Percentiles rank a stretch among this genome's conserved stretches.
These are phyloP conservation scores for Zea luxurians DNA, from an alignment of 176 grass and related monocot species.

Conservation along the genomic window DNA sequence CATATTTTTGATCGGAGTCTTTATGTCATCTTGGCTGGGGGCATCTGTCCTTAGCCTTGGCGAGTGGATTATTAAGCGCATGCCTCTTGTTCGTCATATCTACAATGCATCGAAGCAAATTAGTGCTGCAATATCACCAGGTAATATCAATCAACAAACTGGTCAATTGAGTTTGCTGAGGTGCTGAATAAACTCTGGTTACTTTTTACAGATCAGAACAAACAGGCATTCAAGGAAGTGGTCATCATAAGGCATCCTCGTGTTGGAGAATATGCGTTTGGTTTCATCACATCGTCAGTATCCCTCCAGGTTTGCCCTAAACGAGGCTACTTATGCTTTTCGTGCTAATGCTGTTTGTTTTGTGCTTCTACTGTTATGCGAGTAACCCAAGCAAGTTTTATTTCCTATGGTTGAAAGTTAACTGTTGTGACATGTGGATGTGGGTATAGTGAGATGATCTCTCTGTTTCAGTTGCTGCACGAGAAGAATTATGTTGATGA, in stretches of 20 bases:
- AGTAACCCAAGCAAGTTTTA: background rate
- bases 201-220: constrained; percentile 82
- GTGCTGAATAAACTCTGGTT: constrained; percentile 21
- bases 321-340: background rate
- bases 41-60: constrained; percentile 92
- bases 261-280: constrained; percentile 95
- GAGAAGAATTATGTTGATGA: background rate
- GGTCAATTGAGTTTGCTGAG: background rate
- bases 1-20: constrained; percentile 87
- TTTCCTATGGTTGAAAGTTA: background rate
- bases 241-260: constrained; percentile 95
- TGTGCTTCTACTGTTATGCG: background rate
- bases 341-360: background rate
- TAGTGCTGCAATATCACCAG: constrained; percentile 92
- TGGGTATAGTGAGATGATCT: background rate
- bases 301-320: constrained; percentile 67
- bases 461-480: background rate
- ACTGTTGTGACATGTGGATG: background rate
- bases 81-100: constrained; percentile 98
- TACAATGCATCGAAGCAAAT: constrained; percentile 99
- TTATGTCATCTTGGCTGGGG: constrained; percentile 99
- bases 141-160: constrained; percentile 43
- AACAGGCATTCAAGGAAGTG: constrained; percentile 98
- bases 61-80: constrained; percentile 97
- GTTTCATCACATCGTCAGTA: constrained; percentile 95